Conservation (phyloP, 2,329 filamentous ascomycete species). For the Penicillium sp. region DNA sequence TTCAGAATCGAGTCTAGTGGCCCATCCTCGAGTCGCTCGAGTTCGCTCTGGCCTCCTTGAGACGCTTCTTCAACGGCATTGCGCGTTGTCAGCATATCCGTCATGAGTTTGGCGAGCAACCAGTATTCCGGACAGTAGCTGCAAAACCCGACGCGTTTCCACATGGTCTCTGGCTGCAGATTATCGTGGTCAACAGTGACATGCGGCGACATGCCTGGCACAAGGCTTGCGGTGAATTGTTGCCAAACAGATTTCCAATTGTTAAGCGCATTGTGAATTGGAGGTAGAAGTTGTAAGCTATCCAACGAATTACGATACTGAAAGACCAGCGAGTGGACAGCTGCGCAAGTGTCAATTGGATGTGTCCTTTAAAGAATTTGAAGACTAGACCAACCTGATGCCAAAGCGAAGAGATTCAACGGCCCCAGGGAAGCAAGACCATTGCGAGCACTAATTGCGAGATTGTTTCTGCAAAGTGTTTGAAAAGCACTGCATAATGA, state of each 20-base stretch:
- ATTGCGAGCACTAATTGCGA: constrained; percentile 15
- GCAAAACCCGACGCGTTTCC: constrained; percentile 43
- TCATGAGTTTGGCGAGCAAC: constrained; percentile 38
- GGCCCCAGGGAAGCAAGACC: constrained; percentile 27
- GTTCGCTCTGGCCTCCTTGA: constrained; percentile 12
- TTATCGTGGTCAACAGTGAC: constrained; percentile 18
- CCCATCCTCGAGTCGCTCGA: constrained; percentile 2
- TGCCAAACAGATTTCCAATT: constrained; percentile 34
- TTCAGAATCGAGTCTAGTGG: constrained; percentile 36
- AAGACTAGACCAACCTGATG: constrained; percentile 25
- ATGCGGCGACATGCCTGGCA: constrained; percentile 11
- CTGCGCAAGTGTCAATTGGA: not conserved
- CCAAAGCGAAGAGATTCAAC: constrained; percentile 33
- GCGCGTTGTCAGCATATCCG: constrained; percentile 3
- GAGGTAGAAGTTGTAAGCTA: constrained; percentile 29
- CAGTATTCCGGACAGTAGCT: constrained; percentile 42
- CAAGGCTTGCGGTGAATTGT: constrained; percentile 2
- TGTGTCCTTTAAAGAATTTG: fast-evolving
- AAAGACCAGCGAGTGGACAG: constrained; percentile 39
- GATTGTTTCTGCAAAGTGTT: constrained; percentile 23
- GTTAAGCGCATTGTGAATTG: constrained; percentile 36
- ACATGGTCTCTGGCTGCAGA: constrained; percentile 32
- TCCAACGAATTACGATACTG: constrained; percentile 43
- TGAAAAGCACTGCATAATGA: constrained; percentile 29
- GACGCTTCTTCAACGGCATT: constrained; percentile 4